A percentile compares a stretch with the other conserved stretches of the same genome.
Evolutionary conservation across 305 asterid species (phyloP).

Genomic region (Fraxinus floribunda): DNA sequence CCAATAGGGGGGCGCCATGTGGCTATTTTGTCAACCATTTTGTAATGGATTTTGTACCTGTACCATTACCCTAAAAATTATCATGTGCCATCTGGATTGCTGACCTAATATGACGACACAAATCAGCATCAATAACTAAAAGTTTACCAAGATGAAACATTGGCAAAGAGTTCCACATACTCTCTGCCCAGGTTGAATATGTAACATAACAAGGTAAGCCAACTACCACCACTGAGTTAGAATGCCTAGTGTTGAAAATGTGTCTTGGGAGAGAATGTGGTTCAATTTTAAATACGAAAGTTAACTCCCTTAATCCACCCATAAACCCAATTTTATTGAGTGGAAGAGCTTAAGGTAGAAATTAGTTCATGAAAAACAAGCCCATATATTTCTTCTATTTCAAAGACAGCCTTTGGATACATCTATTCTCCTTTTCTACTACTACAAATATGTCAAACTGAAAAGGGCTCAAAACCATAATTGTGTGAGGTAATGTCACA

Average conservation of each 20-base stretch:
- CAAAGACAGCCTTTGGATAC: background rate
- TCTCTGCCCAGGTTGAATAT: background rate
- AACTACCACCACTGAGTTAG: background rate
- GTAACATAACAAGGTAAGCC: background rate
- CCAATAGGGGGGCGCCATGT: too few species aligned
- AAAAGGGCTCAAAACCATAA: background rate
- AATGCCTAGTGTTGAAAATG: background rate
- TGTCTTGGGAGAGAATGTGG: background rate
- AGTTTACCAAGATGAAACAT: background rate
- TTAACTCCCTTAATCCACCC: background rate
- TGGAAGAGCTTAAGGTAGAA: background rate
- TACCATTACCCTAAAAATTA: background rate
- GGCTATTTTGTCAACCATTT: too few species aligned
- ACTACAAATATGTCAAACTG: background rate
- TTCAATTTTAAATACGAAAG: background rate
- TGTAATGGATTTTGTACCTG: too few species aligned
- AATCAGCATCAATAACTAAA: background rate
- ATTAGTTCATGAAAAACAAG: background rate
- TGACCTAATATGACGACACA: background rate
- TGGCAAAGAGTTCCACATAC: background rate
- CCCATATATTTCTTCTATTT: background rate
- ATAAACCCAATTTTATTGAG: background rate
- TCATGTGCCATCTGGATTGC: background rate
- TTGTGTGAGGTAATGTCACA: background rate
- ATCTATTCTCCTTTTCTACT: background rate